Evolutionary conservation across 2,329 filamentous ascomycete species (phyloP).

Genomic region (Ascochyta lentis): DNA sequence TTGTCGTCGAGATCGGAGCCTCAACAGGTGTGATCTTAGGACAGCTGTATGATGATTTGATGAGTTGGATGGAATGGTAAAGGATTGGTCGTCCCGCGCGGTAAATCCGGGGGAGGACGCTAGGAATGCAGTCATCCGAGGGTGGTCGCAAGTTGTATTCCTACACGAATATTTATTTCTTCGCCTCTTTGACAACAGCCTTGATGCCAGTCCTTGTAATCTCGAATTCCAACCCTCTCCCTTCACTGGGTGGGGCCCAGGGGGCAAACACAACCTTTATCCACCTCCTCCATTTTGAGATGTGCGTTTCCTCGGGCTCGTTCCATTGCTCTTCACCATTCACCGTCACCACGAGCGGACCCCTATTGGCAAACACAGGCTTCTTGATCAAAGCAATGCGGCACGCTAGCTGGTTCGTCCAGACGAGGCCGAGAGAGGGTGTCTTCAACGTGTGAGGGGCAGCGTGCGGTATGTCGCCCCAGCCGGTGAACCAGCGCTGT

Average conservation of each 20-base stretch:
- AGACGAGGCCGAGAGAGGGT: conserved; percentile 84
- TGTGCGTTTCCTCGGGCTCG: conserved; percentile 48
- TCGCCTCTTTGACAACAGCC: conserved; percentile 25
- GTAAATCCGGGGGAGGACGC: neutral
- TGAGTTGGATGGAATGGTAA: neutral
- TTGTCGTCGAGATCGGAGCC: neutral
- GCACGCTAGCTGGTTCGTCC: conserved; percentile 86
- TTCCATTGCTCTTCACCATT: conserved; percentile 49
- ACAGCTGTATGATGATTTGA: too few species aligned
- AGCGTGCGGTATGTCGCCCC: conserved; percentile 70
- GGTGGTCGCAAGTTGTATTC: too few species aligned
- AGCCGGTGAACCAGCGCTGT: conserved; percentile 93
- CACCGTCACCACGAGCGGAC: conserved; percentile 34
- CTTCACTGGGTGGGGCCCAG: conserved; percentile 66
- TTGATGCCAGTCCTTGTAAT: conserved; percentile 55
- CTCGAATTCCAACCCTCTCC: conserved; percentile 72
- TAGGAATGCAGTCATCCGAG: neutral
- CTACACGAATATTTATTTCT: too few species aligned
- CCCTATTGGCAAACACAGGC: conserved; percentile 55
- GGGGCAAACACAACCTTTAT: conserved; percentile 91
- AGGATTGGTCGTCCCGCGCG: neutral
- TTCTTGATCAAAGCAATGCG: conserved; percentile 82
- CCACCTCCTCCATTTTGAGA: conserved; percentile 72
- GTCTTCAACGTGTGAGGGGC: conserved; percentile 67
- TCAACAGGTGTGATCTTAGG: neutral